Conservation (phyloP, 352 stramenopile genomes). For the Aphanomyces euteiches region DNA sequence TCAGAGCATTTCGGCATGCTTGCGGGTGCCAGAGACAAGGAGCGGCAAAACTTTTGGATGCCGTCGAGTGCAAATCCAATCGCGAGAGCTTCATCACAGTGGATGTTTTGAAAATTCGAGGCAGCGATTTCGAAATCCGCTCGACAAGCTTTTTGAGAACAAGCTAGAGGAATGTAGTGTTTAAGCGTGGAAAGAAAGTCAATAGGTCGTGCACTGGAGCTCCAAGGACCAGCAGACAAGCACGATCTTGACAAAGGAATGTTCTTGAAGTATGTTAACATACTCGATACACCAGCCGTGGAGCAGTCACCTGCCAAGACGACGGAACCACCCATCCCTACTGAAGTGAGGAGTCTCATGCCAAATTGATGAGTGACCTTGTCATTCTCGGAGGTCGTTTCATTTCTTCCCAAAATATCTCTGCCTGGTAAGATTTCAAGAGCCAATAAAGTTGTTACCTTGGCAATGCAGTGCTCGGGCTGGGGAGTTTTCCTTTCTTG, state of each 20-base stretch:
- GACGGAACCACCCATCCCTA: too few species aligned
- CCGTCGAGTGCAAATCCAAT: background rate
- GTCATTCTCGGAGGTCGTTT: too few species aligned
- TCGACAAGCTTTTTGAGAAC: background rate
- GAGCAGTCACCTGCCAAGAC: too few species aligned
- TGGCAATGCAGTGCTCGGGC: too few species aligned
- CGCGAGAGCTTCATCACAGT: background rate
- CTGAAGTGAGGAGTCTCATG: too few species aligned
- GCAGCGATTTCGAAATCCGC: background rate
- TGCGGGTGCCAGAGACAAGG: too few species aligned
- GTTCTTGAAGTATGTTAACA: background rate
- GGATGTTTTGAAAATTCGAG: background rate
- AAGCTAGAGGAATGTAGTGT: background rate
- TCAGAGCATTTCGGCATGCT: too few species aligned
- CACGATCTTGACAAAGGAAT: background rate
- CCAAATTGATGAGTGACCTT: too few species aligned
- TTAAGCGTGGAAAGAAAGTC: background rate
- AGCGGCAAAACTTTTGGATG: background rate
- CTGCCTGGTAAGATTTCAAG: too few species aligned
- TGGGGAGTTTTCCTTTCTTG: too few species aligned
- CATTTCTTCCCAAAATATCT: too few species aligned
- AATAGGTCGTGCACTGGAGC: background rate
- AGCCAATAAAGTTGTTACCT: too few species aligned
- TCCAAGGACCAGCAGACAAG: background rate
- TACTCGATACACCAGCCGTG: background rate